Base-by-base conservation (phyloP, 768 basidiomycete genomes). In the Termitomyces sp. region DNA sequence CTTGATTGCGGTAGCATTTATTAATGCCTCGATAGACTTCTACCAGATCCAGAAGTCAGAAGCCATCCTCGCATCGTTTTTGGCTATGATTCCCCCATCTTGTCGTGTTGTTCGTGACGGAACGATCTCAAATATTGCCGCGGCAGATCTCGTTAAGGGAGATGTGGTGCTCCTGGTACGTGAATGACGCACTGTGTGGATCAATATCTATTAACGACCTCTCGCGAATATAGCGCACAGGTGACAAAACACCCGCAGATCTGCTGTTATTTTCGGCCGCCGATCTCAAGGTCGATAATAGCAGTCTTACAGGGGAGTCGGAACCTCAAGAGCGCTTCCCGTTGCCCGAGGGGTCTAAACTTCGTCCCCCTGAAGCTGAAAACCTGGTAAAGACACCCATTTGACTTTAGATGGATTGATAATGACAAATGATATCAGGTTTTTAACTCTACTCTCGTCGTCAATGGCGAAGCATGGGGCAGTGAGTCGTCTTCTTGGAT, bases 391-490 rank as follows among this genome's bases (percentile, higher is more conserved):
- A 74, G 63, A 32, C 55, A 20, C 44, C 28, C 42, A 45, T 7
- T 13, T 36, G 55, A 18, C 16, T 50, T 8, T 18, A 12, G 3
- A 15, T 33, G n/a, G 12, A 33, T 20, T 9, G 18, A 55, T 57
- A 63, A 28, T 50, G 36, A 49, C 40, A 38, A n/a, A 58, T 53
- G 35, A 28, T 52, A 55, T 36, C 2, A 88, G 86, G 79, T 82
- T n/a, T 89, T 88, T 73, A 88, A 88, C 66, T 88, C 86, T 5
- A 88, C 87, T 4, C 75, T 88, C 12, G 73, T 88, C 12, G 84
- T 89, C 60, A 88, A 87, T 65, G 87, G 88, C n/a, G 87, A 89
- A 76, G 88, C 75, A 60, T 88, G 84, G 82, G 87, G 87, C 60
- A 70, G 86, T 86, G 67, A 68, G 83, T 76, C 46, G 1, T 45